Conservation (phyloP, 1,284 basidiomycete species). For the Cystobasidium sp. region DNA sequence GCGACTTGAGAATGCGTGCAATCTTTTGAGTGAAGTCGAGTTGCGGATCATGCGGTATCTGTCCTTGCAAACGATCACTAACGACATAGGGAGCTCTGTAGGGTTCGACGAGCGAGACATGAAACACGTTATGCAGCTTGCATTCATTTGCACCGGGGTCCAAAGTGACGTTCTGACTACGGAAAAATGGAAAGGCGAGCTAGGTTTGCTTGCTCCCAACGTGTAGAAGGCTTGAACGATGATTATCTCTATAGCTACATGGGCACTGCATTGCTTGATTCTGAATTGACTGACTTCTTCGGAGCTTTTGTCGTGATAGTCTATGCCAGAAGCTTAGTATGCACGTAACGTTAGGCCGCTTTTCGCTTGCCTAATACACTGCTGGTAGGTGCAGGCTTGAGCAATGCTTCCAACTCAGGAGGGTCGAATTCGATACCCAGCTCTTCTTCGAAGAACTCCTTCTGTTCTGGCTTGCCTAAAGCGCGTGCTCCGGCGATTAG, state of each 20-base stretch:
- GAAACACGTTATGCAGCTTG: conserved; percentile 3
- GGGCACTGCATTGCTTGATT: neutral
- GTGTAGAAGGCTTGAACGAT: no score
- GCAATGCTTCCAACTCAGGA: conserved; percentile 23
- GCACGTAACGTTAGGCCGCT: neutral
- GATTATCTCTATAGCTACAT: conserved; percentile 23
- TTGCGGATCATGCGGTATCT: neutral
- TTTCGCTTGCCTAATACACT: conserved; percentile 26
- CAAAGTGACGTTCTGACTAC: neutral
- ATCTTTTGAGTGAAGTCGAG: neutral
- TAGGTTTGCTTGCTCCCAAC: no score
- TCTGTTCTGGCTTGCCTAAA: conserved; percentile 15
- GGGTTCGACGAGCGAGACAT: neutral
- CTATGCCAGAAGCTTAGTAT: neutral
- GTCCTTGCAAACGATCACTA: neutral
- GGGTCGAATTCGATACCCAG: conserved; percentile 34
- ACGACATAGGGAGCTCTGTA: neutral
- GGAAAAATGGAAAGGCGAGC: no score
- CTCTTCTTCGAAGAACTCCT: conserved; percentile 40
- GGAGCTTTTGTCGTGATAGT: neutral
- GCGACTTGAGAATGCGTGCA: neutral
- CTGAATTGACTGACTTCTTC: neutral
- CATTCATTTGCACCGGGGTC: neutral
- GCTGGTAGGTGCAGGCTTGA: neutral
- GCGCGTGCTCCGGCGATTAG: conserved; percentile 10